These are phyloP conservation scores for Francoa sonchifolia DNA, from an alignment of 441 rosid genomes.

Conservation along the genomic window DNA sequence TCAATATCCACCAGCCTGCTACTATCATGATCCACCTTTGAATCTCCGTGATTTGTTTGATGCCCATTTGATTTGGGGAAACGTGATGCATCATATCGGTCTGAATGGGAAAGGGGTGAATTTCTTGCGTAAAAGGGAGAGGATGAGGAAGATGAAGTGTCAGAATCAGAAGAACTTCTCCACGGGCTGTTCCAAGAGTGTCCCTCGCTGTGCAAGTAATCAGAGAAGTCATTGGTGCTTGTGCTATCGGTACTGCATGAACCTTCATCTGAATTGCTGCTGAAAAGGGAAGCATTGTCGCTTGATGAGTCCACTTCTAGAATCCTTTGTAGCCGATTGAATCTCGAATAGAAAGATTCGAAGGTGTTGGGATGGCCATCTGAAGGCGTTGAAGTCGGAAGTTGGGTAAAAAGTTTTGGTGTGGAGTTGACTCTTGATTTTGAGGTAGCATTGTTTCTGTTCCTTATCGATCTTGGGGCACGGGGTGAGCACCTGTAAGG, in stretches of 20 bases:
- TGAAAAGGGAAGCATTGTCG: conserved; percentile 67
- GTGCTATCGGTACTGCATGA: conserved; percentile 85
- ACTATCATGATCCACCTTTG: conserved; percentile 1
- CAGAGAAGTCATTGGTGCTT: conserved; percentile 63
- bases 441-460: conserved; percentile 17
- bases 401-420: conserved; percentile 14
- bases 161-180: conserved; percentile 41
- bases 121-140: conserved; percentile 42
- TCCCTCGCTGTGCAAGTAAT: conserved; percentile 48
- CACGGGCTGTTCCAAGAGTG: conserved; percentile 38
- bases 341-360: conserved; percentile 56
- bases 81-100: conserved; percentile 19
- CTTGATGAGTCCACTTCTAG: conserved; percentile 77
- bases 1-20: conserved; percentile 14
- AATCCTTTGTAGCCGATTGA: conserved; percentile 43
- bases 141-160: conserved; percentile 43
- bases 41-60: conserved; percentile 12
- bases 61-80: conserved; percentile 17
- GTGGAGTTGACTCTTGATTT: conserved; percentile 23
- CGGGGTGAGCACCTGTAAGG: conserved; percentile 73
- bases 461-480: conserved; percentile 63
- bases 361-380: conserved; percentile 27
- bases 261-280: conserved; percentile 83
- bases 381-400: conserved; percentile 16
- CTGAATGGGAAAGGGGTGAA: conserved; percentile 22